Base-by-base conservation (phyloP, 2,329 filamentous ascomycete species). In the Colletotrichum lentis region DNA sequence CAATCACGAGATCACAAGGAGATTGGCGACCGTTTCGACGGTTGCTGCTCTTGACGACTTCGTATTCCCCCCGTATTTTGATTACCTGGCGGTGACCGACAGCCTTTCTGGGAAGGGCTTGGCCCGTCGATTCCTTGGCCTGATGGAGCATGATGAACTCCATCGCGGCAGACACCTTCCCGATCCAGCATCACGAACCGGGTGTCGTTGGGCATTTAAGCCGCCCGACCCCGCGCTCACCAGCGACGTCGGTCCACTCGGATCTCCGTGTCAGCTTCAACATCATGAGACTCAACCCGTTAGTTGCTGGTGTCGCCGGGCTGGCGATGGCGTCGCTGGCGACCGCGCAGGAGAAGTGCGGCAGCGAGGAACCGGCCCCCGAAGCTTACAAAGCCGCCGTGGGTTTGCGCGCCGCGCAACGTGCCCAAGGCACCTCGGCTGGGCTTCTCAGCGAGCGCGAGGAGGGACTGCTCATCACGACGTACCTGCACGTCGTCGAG, bases 401-500 rank as follows among this genome's bases (percentile, higher is more conserved):
- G 1, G 10, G 14, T 22, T 7, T 64, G 10, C 46, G 53, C 20
- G 24, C 53, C n/a, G 53, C 54, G 0, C 53, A 67, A 7, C 60
- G 64, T 11, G 14, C 3, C 10, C 53, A 64, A 20, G 61, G 47
- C n/a, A 43, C 47, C 11, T 39, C 61, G 1, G 4, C 41, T 14
- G 20, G 14, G 10, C 55, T 64, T n/a, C 24, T 64, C 0, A 20
- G 16, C 7, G 55, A 64, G 54, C 50, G 64, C n/a, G 54, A 31
- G 1, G 46, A 58, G 22, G 64, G 61, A 0, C 24, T 67, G 18
- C 31, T 67, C 22, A 52, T 69, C n/a, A 14, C 59, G 6, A 69
- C 67, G 3, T 67, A 67, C 39, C 53, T 67, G 12, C 67, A 63
- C 16, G 59, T 69, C 11, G 47, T 69, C 3, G 64, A 64, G 16